A percentile compares a stretch with the other conserved stretches of the same genome.
phyloP scores from a whole-genome alignment of 805 yeast species.

The Wickerhamomyces ciferrii region DNA sequence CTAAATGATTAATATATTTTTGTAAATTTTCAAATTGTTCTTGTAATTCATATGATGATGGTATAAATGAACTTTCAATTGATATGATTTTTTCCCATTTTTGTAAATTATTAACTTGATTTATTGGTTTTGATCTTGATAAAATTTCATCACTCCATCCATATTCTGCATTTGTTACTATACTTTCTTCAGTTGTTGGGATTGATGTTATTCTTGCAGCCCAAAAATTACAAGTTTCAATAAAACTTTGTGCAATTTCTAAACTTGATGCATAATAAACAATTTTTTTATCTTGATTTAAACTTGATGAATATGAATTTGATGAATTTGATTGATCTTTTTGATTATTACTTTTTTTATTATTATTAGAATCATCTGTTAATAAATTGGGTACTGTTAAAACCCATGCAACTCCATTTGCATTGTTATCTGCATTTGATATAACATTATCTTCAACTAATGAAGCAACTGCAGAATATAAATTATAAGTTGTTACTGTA shows the following conservation, averaged over 20 bases:
- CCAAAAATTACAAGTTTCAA: slow-evolving; percentile 85
- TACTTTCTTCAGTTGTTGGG: slow-evolving; percentile 62
- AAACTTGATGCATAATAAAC: slow-evolving; percentile 19
- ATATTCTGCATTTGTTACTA: slow-evolving; percentile 69
- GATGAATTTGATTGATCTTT: not conserved
- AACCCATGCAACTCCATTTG: slow-evolving; percentile 20
- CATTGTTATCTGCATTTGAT: slow-evolving; percentile 13
- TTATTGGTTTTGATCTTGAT: slow-evolving; percentile 16
- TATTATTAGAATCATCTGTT: slow-evolving; percentile 9
- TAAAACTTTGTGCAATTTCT: slow-evolving; percentile 64
- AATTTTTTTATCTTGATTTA: slow-evolving; percentile 13
- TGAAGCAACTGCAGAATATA: slow-evolving; percentile 20
- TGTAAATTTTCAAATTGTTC: slow-evolving; percentile 36
- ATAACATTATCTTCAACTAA: slow-evolving; percentile 15
- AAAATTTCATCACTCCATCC: slow-evolving; percentile 55
- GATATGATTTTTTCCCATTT: slow-evolving; percentile 22
- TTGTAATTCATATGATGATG: slow-evolving; percentile 22
- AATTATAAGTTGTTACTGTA: slow-evolving; percentile 16
- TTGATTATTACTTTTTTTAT: not conserved
- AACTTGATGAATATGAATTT: no score
- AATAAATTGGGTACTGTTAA: slow-evolving; percentile 18
- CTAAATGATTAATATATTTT: slow-evolving; percentile 34
- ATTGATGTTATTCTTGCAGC: slow-evolving; percentile 79
- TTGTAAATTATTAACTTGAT: slow-evolving; percentile 11
- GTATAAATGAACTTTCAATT: slow-evolving; percentile 23